Base-by-base conservation (phyloP, 345 rosid genomes). In the Populus alba region DNA sequence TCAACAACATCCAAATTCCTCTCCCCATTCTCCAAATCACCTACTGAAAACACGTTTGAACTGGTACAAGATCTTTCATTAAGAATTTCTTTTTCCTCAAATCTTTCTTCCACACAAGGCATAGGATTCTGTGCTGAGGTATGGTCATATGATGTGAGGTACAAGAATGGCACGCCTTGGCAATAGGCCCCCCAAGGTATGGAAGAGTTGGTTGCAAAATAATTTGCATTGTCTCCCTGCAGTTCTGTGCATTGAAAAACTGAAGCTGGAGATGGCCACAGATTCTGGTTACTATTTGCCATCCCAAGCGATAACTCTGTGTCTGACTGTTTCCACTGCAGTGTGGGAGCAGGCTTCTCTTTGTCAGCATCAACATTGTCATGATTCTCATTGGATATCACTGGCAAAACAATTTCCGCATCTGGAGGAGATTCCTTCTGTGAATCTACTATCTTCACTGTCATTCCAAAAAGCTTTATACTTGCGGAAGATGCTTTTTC, bases 381-480 rank as follows among this genome's bases (percentile, higher is more conserved):
- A 71, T 66, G 67, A 67, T 51, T 41, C 13, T n/a, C 70, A 73
- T 70, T 25, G 39, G 75, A 63, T 70, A 69, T 71, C 8, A 35
- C 74, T 6, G 80, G 66, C 74, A 71, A 23, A 16, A 59, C 20
- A 68, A 38, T 68, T 35, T 73, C 73, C 11, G 45, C 65, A 47
- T 53, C 77, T 51, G 35, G 25, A 72, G 78, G 27, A 49, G 72
- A 77, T 43, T 82, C 66, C 72, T 81, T 78, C 47, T 61, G 71
- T 47, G 87, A 68, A 74, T 82, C 88, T 16, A 73, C 33, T 22
- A 90, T 87, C 80, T 75, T 71, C 35, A 94, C 90, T 16, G 89
- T 83, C 84, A 77, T 83, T 67, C 98, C 97, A 15, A 94, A 92
- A 73, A 94, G 92, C 79, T 81, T 91, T 84, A 94, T 81, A 76